phyloP scores from a whole-genome alignment of 2,329 filamentous ascomycete genomes.

The Fusarium lyarnte region DNA sequence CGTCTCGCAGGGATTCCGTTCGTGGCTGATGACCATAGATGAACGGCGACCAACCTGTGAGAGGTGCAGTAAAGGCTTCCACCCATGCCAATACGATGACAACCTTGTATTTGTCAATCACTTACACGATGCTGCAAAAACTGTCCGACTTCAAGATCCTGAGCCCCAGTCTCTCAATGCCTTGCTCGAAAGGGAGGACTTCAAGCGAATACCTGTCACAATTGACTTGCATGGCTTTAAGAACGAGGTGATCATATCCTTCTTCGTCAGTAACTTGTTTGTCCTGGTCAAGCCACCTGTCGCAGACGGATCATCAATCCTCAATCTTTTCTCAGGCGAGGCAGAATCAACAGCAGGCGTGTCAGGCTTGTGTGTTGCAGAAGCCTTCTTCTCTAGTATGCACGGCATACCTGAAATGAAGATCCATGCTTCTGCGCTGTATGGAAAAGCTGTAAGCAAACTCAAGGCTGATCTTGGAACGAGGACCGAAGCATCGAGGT shows the following conservation, averaged over 20 bases:
- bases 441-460: neutral
- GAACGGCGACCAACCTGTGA: neutral
- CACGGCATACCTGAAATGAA: neutral
- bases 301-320: neutral
- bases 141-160: too few species aligned
- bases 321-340: neutral
- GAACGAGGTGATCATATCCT: neutral
- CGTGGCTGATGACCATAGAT: neutral
- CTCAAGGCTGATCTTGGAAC: neutral
- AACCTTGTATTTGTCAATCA: neutral
- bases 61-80: neutral
- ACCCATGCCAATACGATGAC: neutral
- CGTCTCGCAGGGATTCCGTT: fast-evolving
- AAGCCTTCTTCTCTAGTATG: neutral
- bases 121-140: too few species aligned
- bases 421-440: neutral
- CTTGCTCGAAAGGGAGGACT: neutral
- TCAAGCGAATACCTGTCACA: neutral
- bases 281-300: neutral
- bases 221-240: neutral
- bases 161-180: neutral
- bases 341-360: neutral
- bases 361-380: neutral
- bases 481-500: neutral
- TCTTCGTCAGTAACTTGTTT: neutral